Conservation (phyloP, 139 green algal species). For the Chlamydomonas asymmetrica region DNA sequence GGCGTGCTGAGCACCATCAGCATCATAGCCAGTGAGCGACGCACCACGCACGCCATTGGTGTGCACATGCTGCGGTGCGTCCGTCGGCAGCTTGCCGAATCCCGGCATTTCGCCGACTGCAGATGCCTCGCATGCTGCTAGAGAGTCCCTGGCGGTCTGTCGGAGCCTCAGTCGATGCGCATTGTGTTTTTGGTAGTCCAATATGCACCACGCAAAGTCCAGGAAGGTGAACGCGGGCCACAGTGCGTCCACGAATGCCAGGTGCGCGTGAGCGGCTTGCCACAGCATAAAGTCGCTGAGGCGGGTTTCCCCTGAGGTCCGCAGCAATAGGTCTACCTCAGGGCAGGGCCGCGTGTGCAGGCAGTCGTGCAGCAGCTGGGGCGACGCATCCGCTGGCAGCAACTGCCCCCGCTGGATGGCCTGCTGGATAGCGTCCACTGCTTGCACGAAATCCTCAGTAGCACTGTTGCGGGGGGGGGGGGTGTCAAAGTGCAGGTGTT, state of each 20-base stretch:
- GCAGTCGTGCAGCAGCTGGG: slow-evolving; percentile 29
- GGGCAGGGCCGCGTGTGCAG: slow-evolving; percentile 61
- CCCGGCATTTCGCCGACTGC: too few relatives aligned
- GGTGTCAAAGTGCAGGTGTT: neutral
- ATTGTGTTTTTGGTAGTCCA: slow-evolving; percentile 75
- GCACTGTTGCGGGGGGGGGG: slow-evolving; percentile 31
- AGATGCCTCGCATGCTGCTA: too few relatives aligned
- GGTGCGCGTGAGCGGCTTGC: slow-evolving; percentile 69
- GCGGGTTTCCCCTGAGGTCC: slow-evolving; percentile 87
- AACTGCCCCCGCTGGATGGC: slow-evolving; percentile 30
- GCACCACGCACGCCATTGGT: too few relatives aligned
- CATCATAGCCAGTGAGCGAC: too few relatives aligned
- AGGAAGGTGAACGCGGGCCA: slow-evolving; percentile 89
- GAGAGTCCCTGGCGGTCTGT: too few relatives aligned
- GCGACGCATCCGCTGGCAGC: slow-evolving; percentile 35
- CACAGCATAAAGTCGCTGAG: slow-evolving; percentile 91
- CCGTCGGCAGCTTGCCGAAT: too few relatives aligned
- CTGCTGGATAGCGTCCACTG: slow-evolving; percentile 31
- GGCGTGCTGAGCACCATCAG: too few relatives aligned
- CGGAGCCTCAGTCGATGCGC: too few relatives aligned
- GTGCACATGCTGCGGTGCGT: too few relatives aligned
- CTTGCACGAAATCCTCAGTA: slow-evolving; percentile 66
- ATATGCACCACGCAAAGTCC: slow-evolving; percentile 64
- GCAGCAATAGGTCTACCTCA: slow-evolving; percentile 83
- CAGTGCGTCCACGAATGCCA: slow-evolving; percentile 78